Evolutionary conservation across 495 filamentous ascomycete genomes (phyloP).

Genomic region (Gamarada debralockiae): DNA sequence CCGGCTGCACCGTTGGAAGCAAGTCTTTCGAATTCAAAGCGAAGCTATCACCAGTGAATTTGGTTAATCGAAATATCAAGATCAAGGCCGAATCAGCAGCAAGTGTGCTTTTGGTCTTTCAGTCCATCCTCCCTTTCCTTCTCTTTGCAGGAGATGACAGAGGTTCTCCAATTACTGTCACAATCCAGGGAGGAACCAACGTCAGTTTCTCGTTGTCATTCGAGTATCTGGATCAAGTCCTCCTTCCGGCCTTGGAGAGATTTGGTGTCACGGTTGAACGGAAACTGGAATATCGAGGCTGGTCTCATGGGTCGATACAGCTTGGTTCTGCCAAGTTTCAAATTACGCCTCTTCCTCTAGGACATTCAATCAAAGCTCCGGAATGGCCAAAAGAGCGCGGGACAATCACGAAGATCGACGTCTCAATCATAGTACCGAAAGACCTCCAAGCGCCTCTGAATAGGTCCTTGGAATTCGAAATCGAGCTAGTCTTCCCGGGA

Average conservation of each 20-base stretch:
- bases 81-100: constrained; percentile 42
- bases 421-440: constrained; percentile 52
- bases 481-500: constrained; percentile 36
- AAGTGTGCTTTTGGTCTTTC: constrained; percentile 69
- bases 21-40: constrained; percentile 50
- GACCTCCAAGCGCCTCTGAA: constrained; percentile 38
- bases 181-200: constrained; percentile 77
- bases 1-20: constrained; percentile 53
- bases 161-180: constrained; percentile 45
- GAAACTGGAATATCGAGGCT: constrained; percentile 58
- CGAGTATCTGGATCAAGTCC: constrained; percentile 74
- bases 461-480: constrained; percentile 30
- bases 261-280: constrained; percentile 57
- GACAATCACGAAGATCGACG: constrained; percentile 49
- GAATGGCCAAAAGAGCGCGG: constrained; percentile 42
- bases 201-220: constrained; percentile 65
- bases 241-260: constrained; percentile 63
- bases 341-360: constrained; percentile 47
- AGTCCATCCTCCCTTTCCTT: constrained; percentile 77
- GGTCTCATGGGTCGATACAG: constrained; percentile 53
- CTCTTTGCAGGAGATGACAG: constrained; percentile 49
- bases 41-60: constrained; percentile 30
- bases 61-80: constrained; percentile 35
- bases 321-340: constrained; percentile 58
- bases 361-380: constrained; percentile 38